phyloP scores from a whole-genome alignment of 2,329 filamentous ascomycete genomes.

The Trichoderma cornu-damae region DNA sequence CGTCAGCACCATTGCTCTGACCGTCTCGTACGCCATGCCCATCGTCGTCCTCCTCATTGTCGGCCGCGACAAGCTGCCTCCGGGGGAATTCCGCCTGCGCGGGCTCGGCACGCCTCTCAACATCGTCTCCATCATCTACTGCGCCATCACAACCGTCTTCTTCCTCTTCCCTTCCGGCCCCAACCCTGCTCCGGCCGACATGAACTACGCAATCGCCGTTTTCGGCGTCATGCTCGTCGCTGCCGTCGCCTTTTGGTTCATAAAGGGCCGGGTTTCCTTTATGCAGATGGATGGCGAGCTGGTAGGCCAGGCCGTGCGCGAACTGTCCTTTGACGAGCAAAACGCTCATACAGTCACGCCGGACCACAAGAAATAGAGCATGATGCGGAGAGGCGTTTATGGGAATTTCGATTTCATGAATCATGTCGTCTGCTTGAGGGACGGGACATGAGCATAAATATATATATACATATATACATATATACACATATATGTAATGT shows the following conservation, averaged over 20 bases:
- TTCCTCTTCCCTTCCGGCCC: conserved; percentile 49
- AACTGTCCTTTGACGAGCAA: neutral
- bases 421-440: neutral
- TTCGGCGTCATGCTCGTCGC: conserved; percentile 52
- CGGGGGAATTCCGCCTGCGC: conserved; percentile 43
- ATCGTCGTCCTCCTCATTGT: conserved; percentile 44
- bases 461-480: too few relatives aligned
- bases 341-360: neutral
- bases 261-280: conserved; percentile 38
- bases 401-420: neutral
- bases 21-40: conserved; percentile 46
- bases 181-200: conserved; percentile 42
- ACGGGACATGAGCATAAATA: too few relatives aligned
- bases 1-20: conserved; percentile 53
- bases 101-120: conserved; percentile 41
- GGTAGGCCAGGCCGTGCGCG: conserved; percentile 16
- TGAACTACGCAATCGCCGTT: conserved; percentile 55
- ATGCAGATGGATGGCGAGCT: conserved; percentile 22
- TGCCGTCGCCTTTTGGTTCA: conserved; percentile 46
- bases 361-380: neutral
- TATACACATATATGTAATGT: too few relatives aligned
- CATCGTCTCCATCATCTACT: conserved; percentile 48
- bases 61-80: conserved; percentile 49
- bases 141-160: conserved; percentile 48
- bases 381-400: neutral